A percentile compares a stretch with the other conserved stretches of the same genome.
These are phyloP conservation scores for Tympanopsis confertula DNA, from an alignment of 2,329 filamentous ascomycete genomes.

Conservation along the genomic window DNA sequence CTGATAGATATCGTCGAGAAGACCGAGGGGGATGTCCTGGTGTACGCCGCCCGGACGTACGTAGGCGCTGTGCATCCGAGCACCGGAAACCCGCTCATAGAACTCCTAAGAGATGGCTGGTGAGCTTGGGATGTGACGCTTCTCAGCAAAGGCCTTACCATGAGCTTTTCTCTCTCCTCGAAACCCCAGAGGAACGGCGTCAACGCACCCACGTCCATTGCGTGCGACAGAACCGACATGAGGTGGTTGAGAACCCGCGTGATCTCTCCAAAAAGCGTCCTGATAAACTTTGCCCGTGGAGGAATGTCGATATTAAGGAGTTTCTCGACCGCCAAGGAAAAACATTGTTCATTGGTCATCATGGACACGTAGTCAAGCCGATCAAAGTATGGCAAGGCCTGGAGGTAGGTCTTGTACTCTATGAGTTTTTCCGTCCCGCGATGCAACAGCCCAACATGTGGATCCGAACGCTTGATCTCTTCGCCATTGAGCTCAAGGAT, in stretches of 20 bases:
- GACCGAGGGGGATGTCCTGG: constrained; percentile 84
- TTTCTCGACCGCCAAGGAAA: constrained; percentile 91
- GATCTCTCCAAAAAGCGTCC: constrained; percentile 89
- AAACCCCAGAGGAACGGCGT: constrained; percentile 99
- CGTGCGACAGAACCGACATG: constrained; percentile 94
- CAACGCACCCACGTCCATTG: constrained; percentile 96
- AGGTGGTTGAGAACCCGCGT: constrained; percentile 91
- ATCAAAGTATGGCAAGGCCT: constrained; percentile 97
- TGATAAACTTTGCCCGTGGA: constrained; percentile 89
- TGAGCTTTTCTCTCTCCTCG: constrained; percentile 98
- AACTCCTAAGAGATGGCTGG: constrained; percentile 85
- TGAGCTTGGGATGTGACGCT: too few species aligned
- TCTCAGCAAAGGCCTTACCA: too few species aligned
- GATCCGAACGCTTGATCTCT: constrained; percentile 91
- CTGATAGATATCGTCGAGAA: constrained; percentile 98
- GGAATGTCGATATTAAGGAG: constrained; percentile 93
- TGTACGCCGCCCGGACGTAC: constrained; percentile 92
- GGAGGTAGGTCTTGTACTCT: constrained; percentile 98
- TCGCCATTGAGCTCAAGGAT: constrained; percentile 97
- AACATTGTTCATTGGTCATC: constrained; percentile 99
- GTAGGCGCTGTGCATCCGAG: constrained; percentile 93
- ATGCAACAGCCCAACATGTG: constrained; percentile 91
- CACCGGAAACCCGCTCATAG: constrained; percentile 97
- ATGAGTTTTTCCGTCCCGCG: constrained; percentile 98
- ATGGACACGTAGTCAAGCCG: constrained; percentile 98